A percentile compares a stretch with the other conserved stretches of the same genome.
Conservation (phyloP, 345 rosid genomes). For the Dipteronia dyeriana region DNA sequence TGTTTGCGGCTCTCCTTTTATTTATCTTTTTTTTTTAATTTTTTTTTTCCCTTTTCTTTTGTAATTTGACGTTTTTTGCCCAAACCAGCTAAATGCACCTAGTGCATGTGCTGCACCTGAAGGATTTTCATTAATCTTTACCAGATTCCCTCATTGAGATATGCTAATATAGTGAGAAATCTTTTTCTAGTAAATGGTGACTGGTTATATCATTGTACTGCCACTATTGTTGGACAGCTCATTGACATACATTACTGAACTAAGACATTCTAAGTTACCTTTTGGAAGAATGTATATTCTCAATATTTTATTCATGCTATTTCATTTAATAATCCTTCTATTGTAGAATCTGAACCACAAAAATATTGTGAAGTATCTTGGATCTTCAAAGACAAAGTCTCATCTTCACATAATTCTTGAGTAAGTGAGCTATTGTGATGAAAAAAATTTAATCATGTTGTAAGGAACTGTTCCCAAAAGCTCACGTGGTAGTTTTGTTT, state of each 20-base stretch:
- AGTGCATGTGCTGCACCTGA: neutral
- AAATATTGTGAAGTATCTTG: slow-evolving; percentile 97
- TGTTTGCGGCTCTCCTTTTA: neutral
- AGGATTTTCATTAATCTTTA: neutral
- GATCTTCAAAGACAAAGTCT: slow-evolving; percentile 85
- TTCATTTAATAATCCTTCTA: slow-evolving; percentile 16
- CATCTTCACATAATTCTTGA: slow-evolving; percentile 98
- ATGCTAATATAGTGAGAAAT: slow-evolving; percentile 3
- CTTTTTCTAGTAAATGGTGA: neutral
- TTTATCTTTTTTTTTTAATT: neutral
- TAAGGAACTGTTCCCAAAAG: slow-evolving; percentile 15
- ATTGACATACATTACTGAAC: neutral
- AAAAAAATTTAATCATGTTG: neutral
- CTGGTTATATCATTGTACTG: neutral
- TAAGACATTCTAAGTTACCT: neutral
- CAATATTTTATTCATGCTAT: slow-evolving; percentile 13
- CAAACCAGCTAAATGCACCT: neutral
- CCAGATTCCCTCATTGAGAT: neutral
- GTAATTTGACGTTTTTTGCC: neutral
- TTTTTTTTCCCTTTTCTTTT: neutral
- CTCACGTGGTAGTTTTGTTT: slow-evolving; percentile 22
- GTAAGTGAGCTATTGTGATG: slow-evolving; percentile 49
- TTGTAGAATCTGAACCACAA: slow-evolving; percentile 95
- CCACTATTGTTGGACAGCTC: neutral
- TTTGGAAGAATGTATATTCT: slow-evolving; percentile 10